Percentiles rank a stretch among this genome's conserved stretches.
These are phyloP conservation scores for Lepraria neglecta DNA, from an alignment of 495 filamentous ascomycete species.

Conservation along the genomic window DNA sequence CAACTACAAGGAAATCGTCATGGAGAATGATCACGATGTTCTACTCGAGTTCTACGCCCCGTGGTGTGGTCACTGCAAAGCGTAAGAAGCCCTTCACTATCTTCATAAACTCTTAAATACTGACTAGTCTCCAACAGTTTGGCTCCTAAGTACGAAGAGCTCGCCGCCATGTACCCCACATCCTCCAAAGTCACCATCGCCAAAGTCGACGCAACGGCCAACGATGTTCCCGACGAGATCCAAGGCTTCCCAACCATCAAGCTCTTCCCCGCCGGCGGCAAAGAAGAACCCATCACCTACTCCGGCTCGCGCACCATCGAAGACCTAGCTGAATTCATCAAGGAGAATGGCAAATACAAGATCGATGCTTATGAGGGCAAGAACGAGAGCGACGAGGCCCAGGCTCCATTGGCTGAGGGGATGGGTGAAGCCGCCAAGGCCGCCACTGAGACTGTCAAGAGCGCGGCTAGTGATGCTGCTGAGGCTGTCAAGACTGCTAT, in stretches of 20 bases:
- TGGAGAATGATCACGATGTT: slow-evolving; percentile 94
- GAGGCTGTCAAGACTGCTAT: slow-evolving; percentile 37
- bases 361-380: slow-evolving; percentile 52
- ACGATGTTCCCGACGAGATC: slow-evolving; percentile 96
- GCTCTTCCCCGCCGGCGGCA: slow-evolving; percentile 86
- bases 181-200: slow-evolving; percentile 83
- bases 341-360: slow-evolving; percentile 89
- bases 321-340: slow-evolving; percentile 88
- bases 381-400: slow-evolving; percentile 41
- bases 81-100: slow-evolving; percentile 39
- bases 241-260: slow-evolving; percentile 99
- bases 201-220: slow-evolving; percentile 95
- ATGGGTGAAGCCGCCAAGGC: slow-evolving; percentile 48
- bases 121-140: slow-evolving; percentile 39
- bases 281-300: slow-evolving; percentile 81
- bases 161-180: slow-evolving; percentile 71
- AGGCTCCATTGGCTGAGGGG: slow-evolving; percentile 39
- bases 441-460: slow-evolving; percentile 44
- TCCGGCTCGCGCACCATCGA: slow-evolving; percentile 83
- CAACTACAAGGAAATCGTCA: slow-evolving; percentile 86
- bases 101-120: slow-evolving; percentile 2
- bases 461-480: slow-evolving; percentile 35
- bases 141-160: slow-evolving; percentile 71
- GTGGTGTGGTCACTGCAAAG: slow-evolving; percentile 99
- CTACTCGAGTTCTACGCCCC: slow-evolving; percentile 98